Evolutionary conservation across 2,329 filamentous ascomycete genomes (phyloP), one percentile per base, ranked within the genome.

Genomic region (Alternaria triticina): DNA sequence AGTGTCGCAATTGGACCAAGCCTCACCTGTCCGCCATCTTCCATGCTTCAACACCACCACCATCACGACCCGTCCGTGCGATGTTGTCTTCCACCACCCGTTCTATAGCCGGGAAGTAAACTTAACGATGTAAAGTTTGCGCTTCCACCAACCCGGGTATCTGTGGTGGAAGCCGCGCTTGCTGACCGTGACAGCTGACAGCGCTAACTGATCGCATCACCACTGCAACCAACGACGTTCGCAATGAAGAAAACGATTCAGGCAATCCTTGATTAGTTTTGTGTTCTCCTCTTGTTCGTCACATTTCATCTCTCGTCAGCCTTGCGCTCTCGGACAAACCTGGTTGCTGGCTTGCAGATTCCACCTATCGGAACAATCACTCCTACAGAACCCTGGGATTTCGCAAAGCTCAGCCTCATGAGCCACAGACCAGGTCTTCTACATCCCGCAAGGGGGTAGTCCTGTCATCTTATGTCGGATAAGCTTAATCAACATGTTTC

Each of bases 321-420:
- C 49, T 52, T 36, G 20, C 20, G 30, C 33, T 36, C 20, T 23
- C 30, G 20, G 20, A n/a, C 20, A 20, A 52, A n/a, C 20, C 28
- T 52, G 28, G 15, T 52, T 15, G 22, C 20, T n/a, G 13, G 36
- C 25, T 23, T 15, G 17, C 15, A 44, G 17, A 25, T 22, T 59
- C 47, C 55, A 59, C 59, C 59, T 62, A 62, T 62, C 40, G 59
- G 59, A 59, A 22, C 43, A 43, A 54, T 44, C 8, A n/a, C 20
- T 54, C 40, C 49, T 45, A 20, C 12, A 17, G 36, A 40, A 40
- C n/a, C 36, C 36, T 11, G 36, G 36, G 36, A 50, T 23, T 47
- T 40, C 10, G 30, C 49, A 13, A 4, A 57, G 25, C 45, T 52
- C 25, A 57, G 22, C 27, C 55, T 20, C 43, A 28, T 36, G 28